Evolutionary conservation across 2,329 filamentous ascomycete genomes (phyloP), one percentile per base, ranked within the genome.

Genomic region (Triangularia setosa): DNA sequence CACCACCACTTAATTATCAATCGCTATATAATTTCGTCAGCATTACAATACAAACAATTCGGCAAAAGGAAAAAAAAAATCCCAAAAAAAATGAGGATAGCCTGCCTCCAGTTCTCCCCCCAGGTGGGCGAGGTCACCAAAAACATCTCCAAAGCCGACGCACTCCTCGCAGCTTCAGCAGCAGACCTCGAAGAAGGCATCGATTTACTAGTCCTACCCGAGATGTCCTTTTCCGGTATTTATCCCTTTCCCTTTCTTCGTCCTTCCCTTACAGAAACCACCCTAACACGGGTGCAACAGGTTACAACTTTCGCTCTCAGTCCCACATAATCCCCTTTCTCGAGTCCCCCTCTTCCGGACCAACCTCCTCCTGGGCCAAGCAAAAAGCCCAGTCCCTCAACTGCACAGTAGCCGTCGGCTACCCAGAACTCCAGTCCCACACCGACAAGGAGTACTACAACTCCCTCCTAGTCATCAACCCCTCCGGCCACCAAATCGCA

Each of bases 251-350:
- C n/a, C 7, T 8, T 55, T 44, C 35, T 6, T 16, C 12, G 23
- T 35, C n/a, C 11, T 27, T 4, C 21, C 11, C 21, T 16, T 27
- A 33, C n/a, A 23, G 7, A 33, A 8, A 4, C 18, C 11, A 33
- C 30, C n/a, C n/a, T 33, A 33, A 33, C 11, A 33, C 30, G 9
- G 1, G 14, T 12, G 7, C 7, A 30, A 57, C 35, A 86, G 90
- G 91, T 21, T 95, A 94, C 79, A 93, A 93, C 73, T 94, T 93
- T 78, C 83, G 84, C 48, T 90, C 87, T 0, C 75, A 90, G 2
- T 77, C 84, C 25, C 82, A 91, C 1, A 92, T 95, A 54, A 75
- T 76, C 3, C 89, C 90, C 0, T 90, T 81, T 69, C 84, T 95
- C 3, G 91, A 95, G 71, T 84, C 81, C 0, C 85, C 85, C 0